These are phyloP conservation scores for Coemansia sp. DNA, from an alignment of 192 early-diverging fungal species.

Conservation along the genomic window DNA sequence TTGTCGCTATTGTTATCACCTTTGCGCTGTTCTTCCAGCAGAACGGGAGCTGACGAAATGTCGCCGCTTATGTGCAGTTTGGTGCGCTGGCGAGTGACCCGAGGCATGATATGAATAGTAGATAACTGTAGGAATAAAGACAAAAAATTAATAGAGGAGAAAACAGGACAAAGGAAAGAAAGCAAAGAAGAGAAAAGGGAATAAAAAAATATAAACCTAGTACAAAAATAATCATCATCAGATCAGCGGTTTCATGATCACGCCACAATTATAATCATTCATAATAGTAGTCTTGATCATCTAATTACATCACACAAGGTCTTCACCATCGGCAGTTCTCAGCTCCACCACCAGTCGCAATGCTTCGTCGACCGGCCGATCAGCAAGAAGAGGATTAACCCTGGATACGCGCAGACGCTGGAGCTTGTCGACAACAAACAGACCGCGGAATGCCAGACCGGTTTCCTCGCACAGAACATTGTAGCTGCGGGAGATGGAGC, in stretches of 20 bases:
- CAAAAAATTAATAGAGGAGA: not conserved
- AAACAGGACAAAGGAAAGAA: not conserved
- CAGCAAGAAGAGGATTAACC: slow-evolving; percentile 82
- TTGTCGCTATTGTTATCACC: not conserved
- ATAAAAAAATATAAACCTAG: not conserved
- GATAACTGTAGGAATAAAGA: not conserved
- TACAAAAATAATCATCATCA: too few species aligned
- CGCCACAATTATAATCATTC: too few species aligned
- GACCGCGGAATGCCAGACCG: slow-evolving; percentile 71
- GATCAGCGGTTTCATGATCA: too few species aligned
- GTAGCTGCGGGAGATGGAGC: slow-evolving; percentile 65
- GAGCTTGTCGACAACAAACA: slow-evolving; percentile 83
- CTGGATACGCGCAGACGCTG: slow-evolving; percentile 71
- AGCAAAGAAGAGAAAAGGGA: not conserved
- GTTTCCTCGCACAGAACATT: slow-evolving; percentile 75
- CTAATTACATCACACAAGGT: slow-evolving; percentile 23
- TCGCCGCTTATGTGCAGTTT: slow-evolving; percentile 1
- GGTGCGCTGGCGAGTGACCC: not conserved
- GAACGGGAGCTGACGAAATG: slow-evolving; percentile 3
- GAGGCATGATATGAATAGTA: not conserved
- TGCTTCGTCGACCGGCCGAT: slow-evolving; percentile 74
- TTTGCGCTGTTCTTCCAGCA: not conserved
- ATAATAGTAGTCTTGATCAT: too few species aligned
- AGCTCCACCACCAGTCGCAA: slow-evolving; percentile 83
- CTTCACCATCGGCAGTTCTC: slow-evolving; percentile 73